Evolutionary conservation across 805 yeast genomes (phyloP).

Genomic region (Wickerhamomyces alni): DNA sequence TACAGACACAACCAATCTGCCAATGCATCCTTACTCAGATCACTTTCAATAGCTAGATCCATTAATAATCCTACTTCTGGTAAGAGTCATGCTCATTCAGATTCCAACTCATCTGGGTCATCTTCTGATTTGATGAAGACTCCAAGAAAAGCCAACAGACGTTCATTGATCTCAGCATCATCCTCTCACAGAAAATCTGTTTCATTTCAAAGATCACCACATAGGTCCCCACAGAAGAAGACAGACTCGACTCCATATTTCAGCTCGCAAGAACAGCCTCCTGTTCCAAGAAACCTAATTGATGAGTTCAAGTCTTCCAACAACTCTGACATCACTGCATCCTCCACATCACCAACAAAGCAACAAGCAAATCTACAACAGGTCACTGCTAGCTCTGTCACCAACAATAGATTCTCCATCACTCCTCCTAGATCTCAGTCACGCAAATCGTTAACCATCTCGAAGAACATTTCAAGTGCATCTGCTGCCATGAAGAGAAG

Average conservation of each 20-base stretch:
- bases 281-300: slow-evolving; percentile 19
- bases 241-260: slow-evolving; percentile 14
- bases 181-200: slow-evolving; percentile 45
- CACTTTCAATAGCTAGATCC: slow-evolving; percentile 25
- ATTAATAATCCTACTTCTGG: slow-evolving; percentile 13
- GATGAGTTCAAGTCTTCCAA: neutral
- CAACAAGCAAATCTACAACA: neutral
- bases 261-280: slow-evolving; percentile 14
- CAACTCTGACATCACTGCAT: neutral
- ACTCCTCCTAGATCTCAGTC: slow-evolving; percentile 2
- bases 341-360: neutral
- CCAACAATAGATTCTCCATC: slow-evolving; percentile 4
- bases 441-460: slow-evolving; percentile 1
- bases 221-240: slow-evolving; percentile 11
- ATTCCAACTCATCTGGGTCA: slow-evolving; percentile 7
- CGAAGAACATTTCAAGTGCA: slow-evolving; percentile 14
- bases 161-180: slow-evolving; percentile 37
- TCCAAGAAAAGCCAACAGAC: slow-evolving; percentile 34
- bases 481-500: slow-evolving; percentile 15
- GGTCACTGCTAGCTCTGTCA: slow-evolving; percentile 6
- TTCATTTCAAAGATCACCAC: slow-evolving; percentile 31
- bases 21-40: slow-evolving; percentile 23
- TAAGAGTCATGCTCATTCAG: too few relatives aligned
- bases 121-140: slow-evolving; percentile 9
- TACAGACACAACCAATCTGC: slow-evolving; percentile 63